Percentiles rank a stretch among this genome's conserved stretches.
These are phyloP conservation scores for Solanum chilense DNA, from an alignment of 257 asterid species.

Conservation along the genomic window DNA sequence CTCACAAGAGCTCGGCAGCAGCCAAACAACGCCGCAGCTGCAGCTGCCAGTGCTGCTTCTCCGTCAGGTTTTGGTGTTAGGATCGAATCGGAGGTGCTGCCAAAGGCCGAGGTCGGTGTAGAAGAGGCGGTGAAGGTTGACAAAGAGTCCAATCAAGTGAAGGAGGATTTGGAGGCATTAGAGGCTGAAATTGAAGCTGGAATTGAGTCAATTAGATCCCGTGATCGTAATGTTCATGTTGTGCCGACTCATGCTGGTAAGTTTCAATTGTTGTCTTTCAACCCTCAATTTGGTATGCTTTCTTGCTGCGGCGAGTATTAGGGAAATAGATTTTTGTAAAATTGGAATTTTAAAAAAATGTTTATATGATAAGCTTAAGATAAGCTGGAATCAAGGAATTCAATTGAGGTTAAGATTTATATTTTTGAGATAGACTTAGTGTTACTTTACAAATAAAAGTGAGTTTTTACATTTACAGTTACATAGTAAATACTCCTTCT, in stretches of 20 bases:
- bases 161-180: conserved; percentile 64
- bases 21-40: conserved; percentile 16
- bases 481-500: not conserved
- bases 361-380: not conserved
- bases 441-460: not conserved
- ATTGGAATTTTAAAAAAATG: not conserved
- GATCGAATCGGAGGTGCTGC: conserved; percentile 30
- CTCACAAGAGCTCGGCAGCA: conserved; percentile 90
- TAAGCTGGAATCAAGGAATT: not conserved
- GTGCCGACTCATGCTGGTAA: conserved; percentile 96
- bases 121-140: conserved; percentile 30
- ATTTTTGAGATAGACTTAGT: not conserved
- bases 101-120: conserved; percentile 17
- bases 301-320: not conserved
- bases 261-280: not conserved
- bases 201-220: conserved; percentile 44
- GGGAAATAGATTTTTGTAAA: not conserved
- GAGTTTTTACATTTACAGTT: not conserved
- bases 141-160: conserved; percentile 33
- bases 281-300: not conserved
- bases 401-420: not conserved
- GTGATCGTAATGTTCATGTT: conserved; percentile 58
- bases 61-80: conserved; percentile 4
- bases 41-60: not conserved
- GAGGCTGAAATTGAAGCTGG: conserved; percentile 79